Evolutionary conservation across 176 grass and related monocot genomes (phyloP).

Genomic region (Lolium perenne): DNA sequence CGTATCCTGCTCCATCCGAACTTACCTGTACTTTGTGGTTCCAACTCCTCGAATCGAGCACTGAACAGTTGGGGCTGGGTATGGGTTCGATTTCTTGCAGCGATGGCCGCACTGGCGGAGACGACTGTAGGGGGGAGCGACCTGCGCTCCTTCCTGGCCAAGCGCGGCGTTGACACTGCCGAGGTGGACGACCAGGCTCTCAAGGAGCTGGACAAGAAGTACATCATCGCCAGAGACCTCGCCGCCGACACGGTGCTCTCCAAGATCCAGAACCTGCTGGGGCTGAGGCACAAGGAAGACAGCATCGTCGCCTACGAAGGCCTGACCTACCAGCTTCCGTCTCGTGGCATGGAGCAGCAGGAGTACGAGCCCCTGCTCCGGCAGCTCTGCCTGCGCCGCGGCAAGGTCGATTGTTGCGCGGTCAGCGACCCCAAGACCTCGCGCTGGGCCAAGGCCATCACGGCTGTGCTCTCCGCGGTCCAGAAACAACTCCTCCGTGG

Average conservation of each 20-base stretch:
- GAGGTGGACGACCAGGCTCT: not conserved
- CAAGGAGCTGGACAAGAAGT: constrained; percentile 15
- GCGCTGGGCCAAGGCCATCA: not conserved
- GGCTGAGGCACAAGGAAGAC: not conserved
- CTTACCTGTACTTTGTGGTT: not conserved
- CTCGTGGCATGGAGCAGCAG: not conserved
- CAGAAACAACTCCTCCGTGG: not conserved
- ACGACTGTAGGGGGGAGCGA: not conserved
- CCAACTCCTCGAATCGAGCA: not conserved
- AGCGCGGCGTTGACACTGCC: not conserved
- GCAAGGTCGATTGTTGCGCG: not conserved
- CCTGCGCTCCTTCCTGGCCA: not conserved
- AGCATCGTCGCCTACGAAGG: not conserved
- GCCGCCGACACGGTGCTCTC: not conserved
- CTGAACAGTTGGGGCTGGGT: not conserved
- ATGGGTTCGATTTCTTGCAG: no score
- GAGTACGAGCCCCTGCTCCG: constrained; percentile 5
- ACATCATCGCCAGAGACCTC: constrained; percentile 13
- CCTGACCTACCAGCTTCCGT: not conserved
- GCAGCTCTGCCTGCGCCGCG: constrained; percentile 13
- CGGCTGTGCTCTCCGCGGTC: not conserved
- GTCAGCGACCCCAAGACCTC: not conserved
- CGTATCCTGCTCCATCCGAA: not conserved
- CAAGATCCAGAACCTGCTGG: not conserved
- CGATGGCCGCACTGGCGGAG: not conserved